Evolutionary conservation across 345 rosid genomes (phyloP).

Genomic region (Corymbia maculata): DNA sequence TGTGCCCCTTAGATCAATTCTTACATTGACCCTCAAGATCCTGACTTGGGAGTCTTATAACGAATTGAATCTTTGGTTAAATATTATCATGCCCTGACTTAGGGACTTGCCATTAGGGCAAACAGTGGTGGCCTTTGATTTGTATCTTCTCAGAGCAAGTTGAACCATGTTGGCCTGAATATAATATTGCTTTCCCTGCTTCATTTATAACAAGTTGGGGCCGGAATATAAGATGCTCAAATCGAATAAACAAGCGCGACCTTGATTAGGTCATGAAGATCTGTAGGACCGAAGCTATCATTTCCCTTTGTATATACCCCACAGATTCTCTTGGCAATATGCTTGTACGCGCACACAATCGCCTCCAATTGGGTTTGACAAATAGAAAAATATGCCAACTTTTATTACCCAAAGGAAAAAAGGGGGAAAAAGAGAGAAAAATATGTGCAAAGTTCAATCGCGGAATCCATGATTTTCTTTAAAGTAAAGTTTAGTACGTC

Average conservation of each 20-base stretch:
- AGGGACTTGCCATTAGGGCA: background rate
- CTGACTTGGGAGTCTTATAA: background rate
- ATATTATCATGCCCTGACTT: background rate
- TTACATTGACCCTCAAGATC: background rate
- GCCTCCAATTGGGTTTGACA: background rate
- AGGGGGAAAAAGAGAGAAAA: background rate
- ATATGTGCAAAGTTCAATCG: background rate
- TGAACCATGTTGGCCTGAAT: background rate
- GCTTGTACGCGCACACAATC: background rate
- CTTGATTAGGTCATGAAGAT: background rate
- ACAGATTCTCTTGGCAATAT: background rate
- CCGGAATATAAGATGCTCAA: background rate
- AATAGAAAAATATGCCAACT: background rate
- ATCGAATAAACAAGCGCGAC: background rate
- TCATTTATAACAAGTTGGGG: background rate
- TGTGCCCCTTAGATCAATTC: background rate
- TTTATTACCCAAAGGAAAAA: background rate
- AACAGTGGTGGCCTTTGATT: background rate
- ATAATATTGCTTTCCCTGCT: background rate
- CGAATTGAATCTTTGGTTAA: background rate
- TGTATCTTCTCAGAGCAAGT: background rate
- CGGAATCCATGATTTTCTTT: background rate
- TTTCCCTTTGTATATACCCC: background rate
- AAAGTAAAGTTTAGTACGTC: background rate
- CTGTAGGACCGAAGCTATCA: background rate